Evolutionary conservation across 2,329 filamentous ascomycete genomes (phyloP).

Genomic region (Cercospora beticola): DNA sequence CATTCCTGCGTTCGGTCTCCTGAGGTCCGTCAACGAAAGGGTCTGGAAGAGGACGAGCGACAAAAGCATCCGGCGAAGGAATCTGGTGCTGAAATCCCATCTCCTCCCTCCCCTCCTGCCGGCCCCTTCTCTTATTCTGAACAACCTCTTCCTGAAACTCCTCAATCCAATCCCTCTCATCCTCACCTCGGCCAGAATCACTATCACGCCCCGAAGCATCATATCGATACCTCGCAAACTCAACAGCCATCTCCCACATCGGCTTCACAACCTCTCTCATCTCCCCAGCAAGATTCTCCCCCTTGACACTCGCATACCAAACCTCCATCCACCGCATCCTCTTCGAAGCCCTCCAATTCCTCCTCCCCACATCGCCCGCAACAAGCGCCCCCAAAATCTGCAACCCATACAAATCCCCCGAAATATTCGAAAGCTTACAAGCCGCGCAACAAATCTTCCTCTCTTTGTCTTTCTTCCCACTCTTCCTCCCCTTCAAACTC

Average conservation of each 20-base stretch:
- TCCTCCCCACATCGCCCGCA: conserved; percentile 26
- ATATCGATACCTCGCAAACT: neutral
- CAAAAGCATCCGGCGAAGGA: neutral
- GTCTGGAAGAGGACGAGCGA: neutral
- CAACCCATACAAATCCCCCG: conserved; percentile 17
- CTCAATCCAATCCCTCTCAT: neutral
- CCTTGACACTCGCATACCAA: conserved; percentile 16
- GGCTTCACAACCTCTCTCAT: neutral
- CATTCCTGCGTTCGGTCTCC: neutral
- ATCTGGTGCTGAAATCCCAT: neutral
- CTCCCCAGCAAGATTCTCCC: neutral
- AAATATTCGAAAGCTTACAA: conserved; percentile 24
- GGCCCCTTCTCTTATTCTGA: neutral
- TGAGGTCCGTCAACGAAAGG: neutral
- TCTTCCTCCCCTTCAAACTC: neutral
- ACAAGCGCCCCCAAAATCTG: conserved; percentile 27
- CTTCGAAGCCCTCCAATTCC: conserved; percentile 30
- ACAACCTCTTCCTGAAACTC: neutral
- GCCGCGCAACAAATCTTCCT: conserved; percentile 26
- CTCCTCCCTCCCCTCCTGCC: neutral
- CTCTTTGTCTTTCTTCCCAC: neutral
- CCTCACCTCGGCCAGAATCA: neutral
- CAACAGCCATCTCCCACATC: conserved; percentile 19
- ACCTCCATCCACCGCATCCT: conserved; percentile 28
- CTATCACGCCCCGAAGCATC: neutral